Percentiles rank a stretch among this genome's conserved stretches.
Conservation (phyloP, 768 basidiomycete species). For the Boletus pseudopeckii region DNA sequence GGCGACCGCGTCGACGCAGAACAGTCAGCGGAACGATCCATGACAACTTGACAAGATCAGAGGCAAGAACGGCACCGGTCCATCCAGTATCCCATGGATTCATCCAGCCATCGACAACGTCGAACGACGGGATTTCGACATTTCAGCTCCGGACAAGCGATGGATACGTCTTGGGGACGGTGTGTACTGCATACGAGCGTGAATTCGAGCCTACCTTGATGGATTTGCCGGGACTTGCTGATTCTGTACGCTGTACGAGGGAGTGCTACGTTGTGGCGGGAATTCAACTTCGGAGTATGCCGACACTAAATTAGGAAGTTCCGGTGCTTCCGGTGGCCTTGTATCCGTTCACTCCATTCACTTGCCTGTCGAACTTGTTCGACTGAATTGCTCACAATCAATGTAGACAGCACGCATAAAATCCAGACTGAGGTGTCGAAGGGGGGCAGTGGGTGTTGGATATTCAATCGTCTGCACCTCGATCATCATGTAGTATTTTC, state of each 20-base stretch:
- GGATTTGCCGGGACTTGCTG: slow-evolving; percentile 38
- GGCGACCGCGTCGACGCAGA: background rate
- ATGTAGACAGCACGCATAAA: no score
- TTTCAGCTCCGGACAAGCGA: background rate
- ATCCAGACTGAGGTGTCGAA: background rate
- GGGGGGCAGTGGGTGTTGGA: no score
- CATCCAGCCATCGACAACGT: slow-evolving; percentile 42
- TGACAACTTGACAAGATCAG: slow-evolving; percentile 12
- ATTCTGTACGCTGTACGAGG: slow-evolving; percentile 17
- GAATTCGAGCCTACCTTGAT: slow-evolving; percentile 57
- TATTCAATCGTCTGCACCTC: no score
- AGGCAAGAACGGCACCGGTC: slow-evolving; percentile 15
- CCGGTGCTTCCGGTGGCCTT: background rate
- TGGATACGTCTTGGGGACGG: slow-evolving; percentile 6
- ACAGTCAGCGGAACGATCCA: slow-evolving; percentile 19
- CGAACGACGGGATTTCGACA: slow-evolving; percentile 10
- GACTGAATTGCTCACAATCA: no score
- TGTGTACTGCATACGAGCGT: slow-evolving; percentile 17
- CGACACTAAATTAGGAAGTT: slow-evolving; percentile 16
- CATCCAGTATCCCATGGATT: slow-evolving; percentile 34
- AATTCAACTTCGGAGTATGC: slow-evolving; percentile 28
- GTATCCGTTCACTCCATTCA: no score
- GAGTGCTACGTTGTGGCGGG: slow-evolving; percentile 17
- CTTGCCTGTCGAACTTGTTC: no score
- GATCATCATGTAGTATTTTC: no score